These are phyloP conservation scores for Hepatocystis sp. DNA, from an alignment of 169 alveolate species.

Conservation along the genomic window DNA sequence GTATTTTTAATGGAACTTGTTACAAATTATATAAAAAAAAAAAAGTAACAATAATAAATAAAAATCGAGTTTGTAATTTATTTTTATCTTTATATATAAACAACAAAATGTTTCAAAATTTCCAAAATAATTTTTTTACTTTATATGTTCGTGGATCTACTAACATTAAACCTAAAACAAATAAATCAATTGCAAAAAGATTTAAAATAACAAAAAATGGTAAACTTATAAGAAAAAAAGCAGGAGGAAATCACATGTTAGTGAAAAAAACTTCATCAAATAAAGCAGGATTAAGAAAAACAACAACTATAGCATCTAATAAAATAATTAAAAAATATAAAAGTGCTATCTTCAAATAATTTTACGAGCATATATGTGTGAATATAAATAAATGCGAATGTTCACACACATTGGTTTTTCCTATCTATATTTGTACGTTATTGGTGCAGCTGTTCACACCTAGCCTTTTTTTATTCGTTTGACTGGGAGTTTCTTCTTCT, in stretches of 20 bases:
- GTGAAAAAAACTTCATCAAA: slow-evolving; percentile 64
- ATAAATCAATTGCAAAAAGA: slow-evolving; percentile 87
- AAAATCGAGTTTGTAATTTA: no score
- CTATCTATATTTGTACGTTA: slow-evolving; percentile 4
- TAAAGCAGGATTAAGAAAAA: slow-evolving; percentile 39
- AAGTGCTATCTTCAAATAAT: slow-evolving; percentile 41
- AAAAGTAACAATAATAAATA: no score
- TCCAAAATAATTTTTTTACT: slow-evolving; percentile 4
- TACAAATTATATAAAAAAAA: no score
- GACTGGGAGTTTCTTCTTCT: no score
- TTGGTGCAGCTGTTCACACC: no score
- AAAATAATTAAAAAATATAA: slow-evolving; percentile 37
- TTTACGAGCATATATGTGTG: not conserved
- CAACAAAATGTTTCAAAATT: no score
- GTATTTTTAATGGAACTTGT: no score
- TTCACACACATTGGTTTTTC: not conserved
- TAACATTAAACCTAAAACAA: slow-evolving; percentile 87
- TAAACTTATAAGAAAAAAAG: slow-evolving; percentile 84
- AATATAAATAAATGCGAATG: not conserved
- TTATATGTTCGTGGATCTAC: slow-evolving; percentile 76
- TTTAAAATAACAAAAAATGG: slow-evolving; percentile 89
- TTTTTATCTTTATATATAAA: no score
- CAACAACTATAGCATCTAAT: slow-evolving; percentile 35
- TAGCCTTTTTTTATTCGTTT: no score
- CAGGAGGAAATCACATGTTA: slow-evolving; percentile 85